Percentiles rank a stretch among this genome's conserved stretches.
These are phyloP conservation scores for Lactarius psammicola DNA, from an alignment of 768 basidiomycete genomes.

Conservation along the genomic window DNA sequence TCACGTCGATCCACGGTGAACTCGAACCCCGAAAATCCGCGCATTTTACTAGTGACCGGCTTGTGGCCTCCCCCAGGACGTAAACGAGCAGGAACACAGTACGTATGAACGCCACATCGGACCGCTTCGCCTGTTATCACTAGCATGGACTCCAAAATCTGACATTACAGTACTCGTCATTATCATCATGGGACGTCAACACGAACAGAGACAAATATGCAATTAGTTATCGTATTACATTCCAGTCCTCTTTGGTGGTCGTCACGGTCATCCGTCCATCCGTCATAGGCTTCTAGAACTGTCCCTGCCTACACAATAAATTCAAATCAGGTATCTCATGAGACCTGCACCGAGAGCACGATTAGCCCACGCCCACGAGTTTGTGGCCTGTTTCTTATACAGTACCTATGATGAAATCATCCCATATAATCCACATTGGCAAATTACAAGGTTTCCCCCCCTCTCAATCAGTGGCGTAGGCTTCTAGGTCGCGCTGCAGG, in stretches of 20 bases:
- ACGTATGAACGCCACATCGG: neutral
- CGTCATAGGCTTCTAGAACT: neutral
- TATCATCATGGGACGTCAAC: neutral
- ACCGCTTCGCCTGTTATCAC: neutral
- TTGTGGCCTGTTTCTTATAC: neutral
- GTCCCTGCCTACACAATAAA: neutral
- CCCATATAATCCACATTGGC: neutral
- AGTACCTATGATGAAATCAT: slow-evolving; percentile 1
- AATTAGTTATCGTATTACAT: neutral
- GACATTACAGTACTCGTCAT: neutral
- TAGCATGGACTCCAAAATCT: neutral
- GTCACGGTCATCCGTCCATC: neutral
- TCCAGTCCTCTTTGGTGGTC: neutral
- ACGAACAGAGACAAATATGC: neutral
- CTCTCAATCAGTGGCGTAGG: slow-evolving; percentile 11
- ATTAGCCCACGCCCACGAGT: neutral
- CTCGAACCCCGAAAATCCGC: neutral
- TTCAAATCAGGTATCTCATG: neutral
- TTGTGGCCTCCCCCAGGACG: neutral
- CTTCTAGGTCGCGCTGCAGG: slow-evolving; percentile 21
- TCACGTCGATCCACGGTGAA: neutral
- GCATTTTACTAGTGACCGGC: neutral
- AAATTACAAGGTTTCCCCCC: neutral
- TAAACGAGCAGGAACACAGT: neutral
- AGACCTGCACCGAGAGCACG: neutral